Evolutionary conservation across 1,139 yeast species (phyloP).

Genomic region (Scheffersomyces insectosa): DNA sequence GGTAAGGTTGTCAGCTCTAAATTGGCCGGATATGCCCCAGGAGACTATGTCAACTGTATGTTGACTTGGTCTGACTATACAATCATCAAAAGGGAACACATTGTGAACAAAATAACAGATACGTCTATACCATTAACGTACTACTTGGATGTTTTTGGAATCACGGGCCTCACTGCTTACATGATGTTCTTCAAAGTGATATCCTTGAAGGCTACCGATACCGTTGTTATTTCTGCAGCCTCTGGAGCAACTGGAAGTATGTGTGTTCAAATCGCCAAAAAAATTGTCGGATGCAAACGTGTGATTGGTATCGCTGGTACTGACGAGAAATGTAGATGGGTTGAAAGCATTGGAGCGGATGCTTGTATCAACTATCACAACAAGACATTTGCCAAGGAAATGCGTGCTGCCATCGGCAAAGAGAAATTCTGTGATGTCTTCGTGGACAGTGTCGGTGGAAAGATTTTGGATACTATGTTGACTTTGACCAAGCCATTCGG

Average conservation of each 20-base stretch:
- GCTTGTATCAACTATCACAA: conserved; percentile 24
- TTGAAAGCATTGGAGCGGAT: conserved; percentile 33
- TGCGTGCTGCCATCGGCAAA: conserved; percentile 14
- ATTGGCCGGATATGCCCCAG: conserved; percentile 5
- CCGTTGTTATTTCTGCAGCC: conserved; percentile 33
- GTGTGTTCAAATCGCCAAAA: conserved; percentile 32
- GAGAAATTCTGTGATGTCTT: conserved; percentile 28
- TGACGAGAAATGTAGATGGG: conserved; percentile 28
- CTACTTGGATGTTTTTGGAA: conserved; percentile 44
- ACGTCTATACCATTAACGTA: conserved; percentile 21
- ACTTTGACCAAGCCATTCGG: conserved; percentile 42
- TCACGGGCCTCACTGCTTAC: conserved; percentile 34
- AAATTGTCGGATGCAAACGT: conserved; percentile 25
- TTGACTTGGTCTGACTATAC: conserved; percentile 15
- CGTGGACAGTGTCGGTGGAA: conserved; percentile 68
- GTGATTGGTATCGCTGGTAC: conserved; percentile 35
- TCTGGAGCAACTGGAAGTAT: conserved; percentile 34
- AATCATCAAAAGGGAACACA: conserved; percentile 5
- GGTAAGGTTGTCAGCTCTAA: conserved; percentile 13
- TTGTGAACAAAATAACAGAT: conserved; percentile 11
- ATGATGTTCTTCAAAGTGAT: conserved; percentile 28
- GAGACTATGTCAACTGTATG: conserved; percentile 11
- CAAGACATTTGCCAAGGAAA: conserved; percentile 11
- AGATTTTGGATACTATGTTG: conserved; percentile 50
- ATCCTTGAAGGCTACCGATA: conserved; percentile 24